phyloP scores from a whole-genome alignment of 805 yeast species.

The Saccharomycopsis amapae region DNA sequence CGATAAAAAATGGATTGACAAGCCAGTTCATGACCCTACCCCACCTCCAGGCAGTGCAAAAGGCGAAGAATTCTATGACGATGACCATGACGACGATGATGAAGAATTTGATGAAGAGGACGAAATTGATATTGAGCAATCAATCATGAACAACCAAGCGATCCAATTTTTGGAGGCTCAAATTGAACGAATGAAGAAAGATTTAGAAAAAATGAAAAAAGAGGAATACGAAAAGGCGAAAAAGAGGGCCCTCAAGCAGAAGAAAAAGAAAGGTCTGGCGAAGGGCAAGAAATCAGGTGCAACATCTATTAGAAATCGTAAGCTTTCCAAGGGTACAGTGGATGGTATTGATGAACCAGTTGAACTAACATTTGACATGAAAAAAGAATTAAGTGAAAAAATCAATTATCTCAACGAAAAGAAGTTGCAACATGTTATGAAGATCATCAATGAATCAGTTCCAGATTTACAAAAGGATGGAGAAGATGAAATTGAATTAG shows the following conservation, averaged over 20 bases:
- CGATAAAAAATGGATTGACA: constrained; percentile 81
- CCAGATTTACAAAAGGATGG: constrained; percentile 42
- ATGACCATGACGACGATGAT: constrained; percentile 27
- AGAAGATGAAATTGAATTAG: constrained; percentile 94
- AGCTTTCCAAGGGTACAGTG: constrained; percentile 14
- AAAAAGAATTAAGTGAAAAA: constrained; percentile 83
- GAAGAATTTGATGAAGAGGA: constrained; percentile 42
- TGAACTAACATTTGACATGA: constrained; percentile 79
- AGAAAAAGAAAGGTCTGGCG: constrained; percentile 34
- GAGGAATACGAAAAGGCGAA: constrained; percentile 54
- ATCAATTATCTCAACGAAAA: constrained; percentile 72
- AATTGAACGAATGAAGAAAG: constrained; percentile 75
- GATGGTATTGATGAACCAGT: constrained; percentile 27
- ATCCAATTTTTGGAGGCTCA: constrained; percentile 85
- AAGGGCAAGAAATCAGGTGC: constrained; percentile 24
- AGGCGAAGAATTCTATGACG: constrained; percentile 45
- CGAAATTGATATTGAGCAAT: constrained; percentile 53
- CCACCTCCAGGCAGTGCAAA: constrained; percentile 40
- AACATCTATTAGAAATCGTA: constrained; percentile 11
- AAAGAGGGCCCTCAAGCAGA: constrained; percentile 35
- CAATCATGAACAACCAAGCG: constrained; percentile 75
- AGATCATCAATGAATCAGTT: constrained; percentile 75
- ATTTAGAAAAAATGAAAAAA: constrained; percentile 73
- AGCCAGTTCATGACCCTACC: constrained; percentile 63
- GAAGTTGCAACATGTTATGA: constrained; percentile 74